Evolutionary conservation across 139 green algal genomes (phyloP).

Genomic region (Chlamydomonas sp.): DNA sequence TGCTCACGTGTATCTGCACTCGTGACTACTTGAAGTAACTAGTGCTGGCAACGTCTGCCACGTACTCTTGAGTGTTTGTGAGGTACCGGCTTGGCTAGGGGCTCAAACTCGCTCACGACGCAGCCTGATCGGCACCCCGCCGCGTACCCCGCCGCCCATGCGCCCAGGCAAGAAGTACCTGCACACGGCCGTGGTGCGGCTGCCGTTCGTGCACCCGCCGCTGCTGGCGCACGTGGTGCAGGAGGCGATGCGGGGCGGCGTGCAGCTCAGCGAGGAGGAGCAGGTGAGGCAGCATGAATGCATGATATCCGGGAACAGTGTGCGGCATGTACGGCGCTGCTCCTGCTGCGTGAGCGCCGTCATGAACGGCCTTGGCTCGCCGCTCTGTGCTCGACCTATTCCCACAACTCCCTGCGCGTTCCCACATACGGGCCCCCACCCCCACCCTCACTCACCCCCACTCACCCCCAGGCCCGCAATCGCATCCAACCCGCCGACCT

Average conservation of each 20-base stretch:
- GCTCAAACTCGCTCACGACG: too few relatives aligned
- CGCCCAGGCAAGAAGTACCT: slow-evolving; percentile 65
- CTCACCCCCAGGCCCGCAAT: slow-evolving; percentile 9
- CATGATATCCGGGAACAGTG: not conserved
- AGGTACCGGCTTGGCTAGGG: too few relatives aligned
- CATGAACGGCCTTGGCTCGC: not conserved
- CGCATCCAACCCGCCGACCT: slow-evolving; percentile 5
- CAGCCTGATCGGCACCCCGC: too few relatives aligned
- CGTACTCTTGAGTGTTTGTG: too few relatives aligned
- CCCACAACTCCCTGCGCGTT: not conserved
- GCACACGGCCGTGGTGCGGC: slow-evolving; percentile 71
- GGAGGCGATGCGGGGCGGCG: slow-evolving; percentile 36
- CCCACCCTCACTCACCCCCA: not conserved
- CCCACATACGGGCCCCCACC: not conserved
- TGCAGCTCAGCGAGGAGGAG: slow-evolving; percentile 36
- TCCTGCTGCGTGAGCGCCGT: not conserved
- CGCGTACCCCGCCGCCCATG: not conserved
- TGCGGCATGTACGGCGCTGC: not conserved
- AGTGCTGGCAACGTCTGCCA: too few relatives aligned
- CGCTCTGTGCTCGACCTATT: not conserved
- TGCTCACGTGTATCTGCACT: too few relatives aligned
- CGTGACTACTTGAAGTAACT: too few relatives aligned
- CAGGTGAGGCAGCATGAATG: slow-evolving; percentile 16
- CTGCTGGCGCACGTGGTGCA: slow-evolving; percentile 53
- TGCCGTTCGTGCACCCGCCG: slow-evolving; percentile 56